Evolutionary conservation across 345 rosid genomes (phyloP).

Genomic region (Salix viminalis): DNA sequence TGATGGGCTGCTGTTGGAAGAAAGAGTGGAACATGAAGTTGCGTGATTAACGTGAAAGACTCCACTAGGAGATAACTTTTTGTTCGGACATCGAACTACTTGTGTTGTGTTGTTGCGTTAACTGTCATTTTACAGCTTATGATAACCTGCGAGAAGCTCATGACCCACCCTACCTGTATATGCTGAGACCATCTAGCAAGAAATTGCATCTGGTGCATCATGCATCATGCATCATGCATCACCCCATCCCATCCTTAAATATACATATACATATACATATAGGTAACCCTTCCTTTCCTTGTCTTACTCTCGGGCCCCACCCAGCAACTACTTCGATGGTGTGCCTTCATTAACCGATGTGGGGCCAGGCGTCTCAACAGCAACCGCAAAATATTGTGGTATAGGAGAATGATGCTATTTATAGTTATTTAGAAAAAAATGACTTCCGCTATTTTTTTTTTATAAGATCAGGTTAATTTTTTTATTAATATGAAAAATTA

Average conservation of each 20-base stretch:
- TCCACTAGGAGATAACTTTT: slow-evolving; percentile 18
- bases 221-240: too few species aligned
- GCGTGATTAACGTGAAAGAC: slow-evolving; percentile 50
- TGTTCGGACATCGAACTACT: slow-evolving; percentile 8
- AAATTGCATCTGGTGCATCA: too few species aligned
- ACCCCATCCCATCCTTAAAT: too few species aligned
- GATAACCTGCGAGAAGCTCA: slow-evolving; percentile 43
- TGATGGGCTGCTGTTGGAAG: slow-evolving; percentile 3
- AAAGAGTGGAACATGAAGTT: slow-evolving; percentile 18
- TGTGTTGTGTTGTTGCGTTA: slow-evolving; percentile 10
- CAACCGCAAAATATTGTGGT: neutral
- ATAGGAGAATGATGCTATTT: too few species aligned
- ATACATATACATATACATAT: too few species aligned
- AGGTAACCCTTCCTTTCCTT: neutral
- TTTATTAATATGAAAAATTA: too few species aligned
- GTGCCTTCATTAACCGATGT: neutral
- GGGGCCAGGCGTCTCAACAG: neutral
- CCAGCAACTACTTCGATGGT: neutral
- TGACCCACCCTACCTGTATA: slow-evolving; percentile 17
- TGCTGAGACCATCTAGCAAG: neutral
- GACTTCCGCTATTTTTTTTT: too few species aligned
- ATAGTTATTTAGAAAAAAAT: too few species aligned
- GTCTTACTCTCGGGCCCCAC: slow-evolving; percentile 1
- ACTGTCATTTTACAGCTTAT: slow-evolving; percentile 30
- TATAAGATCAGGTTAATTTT: too few species aligned